These are phyloP conservation scores for Coniella lustricola DNA, from an alignment of 2,329 filamentous ascomycete species.

Conservation along the genomic window DNA sequence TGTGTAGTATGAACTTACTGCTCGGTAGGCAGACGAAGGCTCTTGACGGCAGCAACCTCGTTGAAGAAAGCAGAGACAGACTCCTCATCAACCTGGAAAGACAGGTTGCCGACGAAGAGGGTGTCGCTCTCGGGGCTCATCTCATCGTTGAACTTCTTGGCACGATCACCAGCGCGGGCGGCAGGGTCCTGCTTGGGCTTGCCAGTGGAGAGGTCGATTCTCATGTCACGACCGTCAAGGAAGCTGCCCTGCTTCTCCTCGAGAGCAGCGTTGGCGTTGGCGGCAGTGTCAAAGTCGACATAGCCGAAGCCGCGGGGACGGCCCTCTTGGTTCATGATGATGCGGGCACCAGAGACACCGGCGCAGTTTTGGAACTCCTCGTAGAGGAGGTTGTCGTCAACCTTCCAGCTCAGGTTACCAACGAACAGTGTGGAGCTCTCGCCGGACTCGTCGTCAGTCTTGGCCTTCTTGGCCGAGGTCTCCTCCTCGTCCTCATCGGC, in stretches of 20 bases:
- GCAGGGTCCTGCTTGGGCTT: conserved; percentile 21
- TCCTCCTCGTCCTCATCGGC: conserved; percentile 44
- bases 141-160: conserved; percentile 68
- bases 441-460: conserved; percentile 44
- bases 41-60: conserved; percentile 62
- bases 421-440: conserved; percentile 70
- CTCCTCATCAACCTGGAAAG: conserved; percentile 76
- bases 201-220: conserved; percentile 32
- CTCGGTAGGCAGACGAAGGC: conserved; percentile 83
- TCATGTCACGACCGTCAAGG: conserved; percentile 30
- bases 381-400: conserved; percentile 76
- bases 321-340: conserved; percentile 76
- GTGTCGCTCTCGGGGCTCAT: conserved; percentile 77
- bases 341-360: conserved; percentile 63
- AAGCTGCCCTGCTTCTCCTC: conserved; percentile 30
- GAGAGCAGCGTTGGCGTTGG: conserved; percentile 34
- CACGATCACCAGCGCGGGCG: conserved; percentile 56
- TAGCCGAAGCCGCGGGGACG: conserved; percentile 92
- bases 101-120: conserved; percentile 85
- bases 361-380: conserved; percentile 76
- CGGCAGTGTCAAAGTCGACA: conserved; percentile 70
- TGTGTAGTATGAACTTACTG: conserved; percentile 39
- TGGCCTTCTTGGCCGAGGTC: conserved; percentile 58
- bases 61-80: conserved; percentile 67
- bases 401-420: conserved; percentile 84